These are phyloP conservation scores for Rosa rugosa DNA, from an alignment of 306 rosid genomes.

Conservation along the genomic window DNA sequence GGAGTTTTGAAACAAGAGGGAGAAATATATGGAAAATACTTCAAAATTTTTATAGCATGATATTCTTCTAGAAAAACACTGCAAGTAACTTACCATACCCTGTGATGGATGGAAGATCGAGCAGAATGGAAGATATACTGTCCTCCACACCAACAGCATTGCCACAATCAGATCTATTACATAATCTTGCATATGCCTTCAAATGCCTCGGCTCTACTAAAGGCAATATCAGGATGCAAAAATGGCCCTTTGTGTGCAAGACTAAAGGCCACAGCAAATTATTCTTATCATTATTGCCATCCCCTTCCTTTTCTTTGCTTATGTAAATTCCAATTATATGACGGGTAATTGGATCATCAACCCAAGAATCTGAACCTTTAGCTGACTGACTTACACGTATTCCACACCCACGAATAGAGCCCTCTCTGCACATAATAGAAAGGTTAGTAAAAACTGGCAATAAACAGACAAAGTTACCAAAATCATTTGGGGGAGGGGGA, in stretches of 20 bases:
- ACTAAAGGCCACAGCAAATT: constrained; percentile 83
- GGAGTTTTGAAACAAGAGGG: background rate
- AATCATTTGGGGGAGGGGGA: background rate
- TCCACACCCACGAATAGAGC: constrained; percentile 75
- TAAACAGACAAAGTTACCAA: background rate
- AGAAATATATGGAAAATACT: background rate
- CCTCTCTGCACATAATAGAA: constrained; percentile 57
- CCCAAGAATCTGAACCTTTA: constrained; percentile 89
- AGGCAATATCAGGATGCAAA: constrained; percentile 66
- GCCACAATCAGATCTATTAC: constrained; percentile 81
- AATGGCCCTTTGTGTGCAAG: constrained; percentile 67
- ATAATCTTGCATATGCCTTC: constrained; percentile 56
- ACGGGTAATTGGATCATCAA: constrained; percentile 89
- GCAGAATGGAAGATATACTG: constrained; percentile 78
- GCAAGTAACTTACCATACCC: constrained; percentile 86
- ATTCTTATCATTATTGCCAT: constrained; percentile 3
- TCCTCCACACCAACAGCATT: constrained; percentile 67
- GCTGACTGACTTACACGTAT: constrained; percentile 64
- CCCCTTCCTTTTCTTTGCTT: constrained; percentile 50
- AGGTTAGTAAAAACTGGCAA: background rate
- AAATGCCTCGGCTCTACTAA: constrained; percentile 78
- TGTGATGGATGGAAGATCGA: constrained; percentile 91
- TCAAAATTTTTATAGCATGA: background rate
- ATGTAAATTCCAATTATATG: constrained; percentile 68
- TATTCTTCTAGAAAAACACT: constrained; percentile 18